phyloP scores from a whole-genome alignment of 352 stramenopile species.

The Thalassiosira pacifica region DNA sequence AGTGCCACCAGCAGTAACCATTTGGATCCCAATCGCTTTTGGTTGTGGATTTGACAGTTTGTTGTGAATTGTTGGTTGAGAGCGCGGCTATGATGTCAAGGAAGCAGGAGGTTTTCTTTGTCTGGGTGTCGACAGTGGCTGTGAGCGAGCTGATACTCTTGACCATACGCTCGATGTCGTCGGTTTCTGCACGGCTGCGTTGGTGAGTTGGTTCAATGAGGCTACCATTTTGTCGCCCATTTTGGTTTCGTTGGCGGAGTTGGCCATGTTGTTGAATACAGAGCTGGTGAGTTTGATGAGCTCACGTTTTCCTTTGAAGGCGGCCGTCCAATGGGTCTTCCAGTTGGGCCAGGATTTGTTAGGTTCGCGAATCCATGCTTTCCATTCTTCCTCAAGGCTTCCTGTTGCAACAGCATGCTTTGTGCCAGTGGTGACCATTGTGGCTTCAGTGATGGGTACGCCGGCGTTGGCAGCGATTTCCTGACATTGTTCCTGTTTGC shows the following conservation, averaged over 20 bases:
- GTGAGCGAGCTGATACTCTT: not conserved
- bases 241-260: not conserved
- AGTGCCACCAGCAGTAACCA: not conserved
- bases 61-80: not conserved
- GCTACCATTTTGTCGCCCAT: constrained; percentile 9
- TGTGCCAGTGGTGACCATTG: constrained; percentile 5
- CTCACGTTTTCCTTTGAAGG: not conserved
- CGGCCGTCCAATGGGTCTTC: constrained; percentile 2
- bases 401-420: not conserved
- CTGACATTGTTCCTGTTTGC: constrained; percentile 4
- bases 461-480: not conserved
- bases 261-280: not conserved
- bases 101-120: not conserved
- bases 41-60: not conserved
- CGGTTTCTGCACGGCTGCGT: constrained; percentile 9
- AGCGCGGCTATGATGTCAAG: not conserved
- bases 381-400: not conserved
- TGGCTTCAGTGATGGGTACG: constrained; percentile 4
- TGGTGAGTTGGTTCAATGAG: not conserved
- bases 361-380: not conserved
- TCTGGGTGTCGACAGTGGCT: not conserved
- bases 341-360: constrained; percentile 4
- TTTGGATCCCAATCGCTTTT: not conserved
- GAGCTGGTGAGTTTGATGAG: not conserved
- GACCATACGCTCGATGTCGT: not conserved